Conservation (phyloP, 2,329 filamentous ascomycete genomes). For the Sporothrix humicola region DNA sequence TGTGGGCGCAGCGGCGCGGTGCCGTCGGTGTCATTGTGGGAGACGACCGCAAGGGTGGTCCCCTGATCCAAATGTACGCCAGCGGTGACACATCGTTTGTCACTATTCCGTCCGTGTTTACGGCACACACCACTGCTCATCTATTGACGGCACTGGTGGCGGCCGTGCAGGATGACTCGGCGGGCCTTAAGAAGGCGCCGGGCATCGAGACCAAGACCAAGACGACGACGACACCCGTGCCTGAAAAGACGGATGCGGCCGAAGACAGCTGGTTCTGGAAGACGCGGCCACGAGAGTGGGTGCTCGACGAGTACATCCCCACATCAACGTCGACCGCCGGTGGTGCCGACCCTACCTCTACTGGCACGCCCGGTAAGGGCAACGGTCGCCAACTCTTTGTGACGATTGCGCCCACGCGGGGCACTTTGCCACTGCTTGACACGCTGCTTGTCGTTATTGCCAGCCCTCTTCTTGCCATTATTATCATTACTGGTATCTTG, state of each 20-base stretch:
- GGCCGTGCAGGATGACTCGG: conserved; percentile 26
- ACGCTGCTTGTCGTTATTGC: conserved; percentile 96
- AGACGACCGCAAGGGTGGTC: conserved; percentile 87
- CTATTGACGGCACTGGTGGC: conserved; percentile 58
- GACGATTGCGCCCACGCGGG: conserved; percentile 90
- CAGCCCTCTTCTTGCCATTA: conserved; percentile 87
- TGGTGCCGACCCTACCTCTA: not conserved
- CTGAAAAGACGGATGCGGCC: conserved; percentile 15
- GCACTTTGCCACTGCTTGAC: conserved; percentile 91
- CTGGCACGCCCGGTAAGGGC: not conserved
- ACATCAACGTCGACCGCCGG: conserved; percentile 2
- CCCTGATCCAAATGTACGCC: conserved; percentile 97
- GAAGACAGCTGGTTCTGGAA: conserved; percentile 34
- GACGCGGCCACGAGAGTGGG: conserved; percentile 35
- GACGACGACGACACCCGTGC: conserved; percentile 3
- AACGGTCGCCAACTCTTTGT: conserved; percentile 74
- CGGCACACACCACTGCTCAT: conserved; percentile 91
- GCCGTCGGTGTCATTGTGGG: conserved; percentile 91
- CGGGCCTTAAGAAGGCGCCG: not conserved
- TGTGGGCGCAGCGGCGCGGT: conserved; percentile 92
- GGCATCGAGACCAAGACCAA: conserved; percentile 24
- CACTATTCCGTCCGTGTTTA: conserved; percentile 92
- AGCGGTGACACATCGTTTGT: conserved; percentile 93
- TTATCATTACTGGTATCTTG: conserved; percentile 89
- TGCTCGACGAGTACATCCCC: conserved; percentile 36